phyloP scores from a whole-genome alignment of 805 yeast species.

The Starmerella floricola region DNA sequence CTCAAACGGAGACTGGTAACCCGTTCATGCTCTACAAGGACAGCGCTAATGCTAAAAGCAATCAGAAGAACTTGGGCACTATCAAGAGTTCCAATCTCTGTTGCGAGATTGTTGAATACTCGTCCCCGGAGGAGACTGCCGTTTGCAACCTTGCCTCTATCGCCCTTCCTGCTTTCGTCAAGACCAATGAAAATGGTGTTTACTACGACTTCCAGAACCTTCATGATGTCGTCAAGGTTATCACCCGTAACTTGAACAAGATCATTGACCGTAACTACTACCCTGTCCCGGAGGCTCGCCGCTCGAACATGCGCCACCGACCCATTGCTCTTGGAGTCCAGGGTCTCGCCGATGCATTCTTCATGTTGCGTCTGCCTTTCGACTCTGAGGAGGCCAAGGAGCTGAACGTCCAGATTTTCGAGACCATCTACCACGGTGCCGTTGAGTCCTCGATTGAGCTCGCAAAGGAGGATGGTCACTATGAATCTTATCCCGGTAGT shows the following conservation, averaged over 20 bases:
- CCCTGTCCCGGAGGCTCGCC: slow-evolving; percentile 66
- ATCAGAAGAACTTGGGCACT: slow-evolving; percentile 83
- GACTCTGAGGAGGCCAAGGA: slow-evolving; percentile 68
- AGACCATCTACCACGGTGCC: slow-evolving; percentile 91
- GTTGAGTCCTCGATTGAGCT: slow-evolving; percentile 77
- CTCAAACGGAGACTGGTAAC: slow-evolving; percentile 93
- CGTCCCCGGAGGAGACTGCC: slow-evolving; percentile 84
- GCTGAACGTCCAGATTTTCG: slow-evolving; percentile 76
- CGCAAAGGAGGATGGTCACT: slow-evolving; percentile 57
- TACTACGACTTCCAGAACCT: slow-evolving; percentile 60
- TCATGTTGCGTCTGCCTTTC: slow-evolving; percentile 70
- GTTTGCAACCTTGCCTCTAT: slow-evolving; percentile 91
- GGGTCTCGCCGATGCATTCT: slow-evolving; percentile 84
- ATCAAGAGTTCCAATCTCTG: slow-evolving; percentile 90
- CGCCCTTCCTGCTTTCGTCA: slow-evolving; percentile 63
- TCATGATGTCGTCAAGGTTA: slow-evolving; percentile 65
- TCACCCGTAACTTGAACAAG: slow-evolving; percentile 65
- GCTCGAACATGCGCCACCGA: slow-evolving; percentile 69
- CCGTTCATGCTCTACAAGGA: slow-evolving; percentile 94
- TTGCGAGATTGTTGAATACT: slow-evolving; percentile 87
- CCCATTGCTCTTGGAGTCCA: slow-evolving; percentile 98
- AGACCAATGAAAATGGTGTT: slow-evolving; percentile 35
- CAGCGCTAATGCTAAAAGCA: slow-evolving; percentile 73
- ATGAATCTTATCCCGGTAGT: slow-evolving; percentile 65
- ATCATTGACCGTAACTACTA: slow-evolving; percentile 77